A percentile compares a stretch with the other conserved stretches of the same genome.
These are phyloP conservation scores for Coemansia erecta DNA, from an alignment of 192 early-diverging fungal species.

Conservation along the genomic window DNA sequence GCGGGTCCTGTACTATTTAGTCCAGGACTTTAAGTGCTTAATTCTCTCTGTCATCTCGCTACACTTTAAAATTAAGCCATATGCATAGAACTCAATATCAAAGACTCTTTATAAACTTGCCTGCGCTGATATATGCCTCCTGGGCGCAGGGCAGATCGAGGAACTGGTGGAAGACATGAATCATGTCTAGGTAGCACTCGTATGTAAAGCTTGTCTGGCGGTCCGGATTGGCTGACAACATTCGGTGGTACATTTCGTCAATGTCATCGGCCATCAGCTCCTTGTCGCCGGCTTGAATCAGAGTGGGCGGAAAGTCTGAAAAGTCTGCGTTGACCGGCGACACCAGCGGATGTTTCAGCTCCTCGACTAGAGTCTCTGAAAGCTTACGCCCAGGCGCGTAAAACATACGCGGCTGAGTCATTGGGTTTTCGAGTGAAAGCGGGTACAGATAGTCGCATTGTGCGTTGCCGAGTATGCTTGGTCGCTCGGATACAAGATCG, in stretches of 20 bases:
- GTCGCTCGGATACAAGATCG: not conserved
- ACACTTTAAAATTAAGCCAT: constrained; percentile 82
- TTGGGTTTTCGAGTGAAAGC: constrained; percentile 18
- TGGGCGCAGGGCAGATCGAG: constrained; percentile 19
- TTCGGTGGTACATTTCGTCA: not conserved
- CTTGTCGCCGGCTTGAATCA: constrained; percentile 1
- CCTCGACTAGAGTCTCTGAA: not conserved
- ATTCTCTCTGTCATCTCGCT: constrained; percentile 92
- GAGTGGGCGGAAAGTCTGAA: constrained; percentile 31
- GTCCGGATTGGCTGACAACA: constrained; percentile 1
- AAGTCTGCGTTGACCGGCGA: constrained; percentile 16
- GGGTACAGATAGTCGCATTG: constrained; percentile 19
- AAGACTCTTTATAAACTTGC: constrained; percentile 29
- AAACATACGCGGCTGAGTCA: constrained; percentile 18
- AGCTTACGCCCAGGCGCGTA: constrained; percentile 23
- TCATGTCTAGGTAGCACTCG: constrained; percentile 45
- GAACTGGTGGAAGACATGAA: constrained; percentile 50
- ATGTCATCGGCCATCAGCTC: not conserved
- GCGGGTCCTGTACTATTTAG: constrained; percentile 91
- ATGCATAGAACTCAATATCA: constrained; percentile 20
- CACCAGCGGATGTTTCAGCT: constrained; percentile 19
- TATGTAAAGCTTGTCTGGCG: constrained; percentile 10
- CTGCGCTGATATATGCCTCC: constrained; percentile 22
- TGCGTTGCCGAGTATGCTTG: constrained; percentile 9
- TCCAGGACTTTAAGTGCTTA: constrained; percentile 97